A percentile compares a stretch with the other conserved stretches of the same genome.
These are phyloP conservation scores for Allomyces macrogynus DNA, from an alignment of 192 early-diverging fungal genomes.

Conservation along the genomic window DNA sequence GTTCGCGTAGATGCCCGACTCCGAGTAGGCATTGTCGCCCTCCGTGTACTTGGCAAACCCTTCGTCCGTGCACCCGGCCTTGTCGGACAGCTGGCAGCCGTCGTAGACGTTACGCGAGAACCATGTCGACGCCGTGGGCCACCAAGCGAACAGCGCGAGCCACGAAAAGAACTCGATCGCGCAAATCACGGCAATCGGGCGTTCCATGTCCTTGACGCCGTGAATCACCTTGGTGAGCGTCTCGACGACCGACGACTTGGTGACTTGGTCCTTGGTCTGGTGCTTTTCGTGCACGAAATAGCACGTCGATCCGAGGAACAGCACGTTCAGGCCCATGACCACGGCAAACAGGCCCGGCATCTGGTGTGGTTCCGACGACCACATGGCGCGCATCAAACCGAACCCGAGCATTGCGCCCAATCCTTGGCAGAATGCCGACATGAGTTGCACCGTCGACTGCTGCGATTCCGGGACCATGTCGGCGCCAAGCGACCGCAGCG, in stretches of 20 bases:
- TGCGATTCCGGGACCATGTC: constrained; percentile 7
- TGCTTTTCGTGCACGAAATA: constrained; percentile 6
- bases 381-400: constrained; percentile 2
- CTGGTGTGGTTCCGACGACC: background rate
- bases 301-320: constrained; percentile 3
- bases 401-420: constrained; percentile 8
- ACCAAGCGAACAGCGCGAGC: constrained; percentile 8
- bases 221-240: constrained; percentile 2
- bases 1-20: constrained; percentile 7
- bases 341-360: constrained; percentile 3
- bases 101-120: constrained; percentile 4
- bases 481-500: constrained; percentile 7
- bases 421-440: constrained; percentile 8
- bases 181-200: constrained; percentile 5
- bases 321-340: constrained; percentile 10
- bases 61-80: constrained; percentile 1
- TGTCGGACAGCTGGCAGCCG: constrained; percentile 1
- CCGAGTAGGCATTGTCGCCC: background rate
- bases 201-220: constrained; percentile 2
- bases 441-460: constrained; percentile 7
- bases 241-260: background rate
- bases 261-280: constrained; percentile 2
- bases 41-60: constrained; percentile 2
- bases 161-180: constrained; percentile 10
- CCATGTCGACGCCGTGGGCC: constrained; percentile 7